Conservation (phyloP, 345 rosid species). For the Eucalyptus polybractea region DNA sequence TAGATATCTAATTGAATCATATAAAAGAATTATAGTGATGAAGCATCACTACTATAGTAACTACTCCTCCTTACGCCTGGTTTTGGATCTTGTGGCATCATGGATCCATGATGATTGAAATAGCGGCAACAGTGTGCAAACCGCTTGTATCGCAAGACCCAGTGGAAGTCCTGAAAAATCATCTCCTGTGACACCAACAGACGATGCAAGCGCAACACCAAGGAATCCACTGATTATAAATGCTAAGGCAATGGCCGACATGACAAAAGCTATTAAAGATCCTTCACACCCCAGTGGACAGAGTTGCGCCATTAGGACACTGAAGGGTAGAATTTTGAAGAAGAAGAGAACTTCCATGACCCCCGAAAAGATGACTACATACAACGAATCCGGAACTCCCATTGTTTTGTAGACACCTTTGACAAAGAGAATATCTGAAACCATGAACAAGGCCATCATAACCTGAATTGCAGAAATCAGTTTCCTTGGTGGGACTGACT, state of each 20-base stretch:
- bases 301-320: constrained; percentile 47
- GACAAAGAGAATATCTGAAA: constrained; percentile 65
- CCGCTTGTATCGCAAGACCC: constrained; percentile 55
- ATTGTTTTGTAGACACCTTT: constrained; percentile 42
- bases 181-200: constrained; percentile 41
- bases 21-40: neutral
- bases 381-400: constrained; percentile 53
- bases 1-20: neutral
- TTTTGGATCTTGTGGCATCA: constrained; percentile 18
- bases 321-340: constrained; percentile 75
- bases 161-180: constrained; percentile 53
- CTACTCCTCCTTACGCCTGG: constrained; percentile 19
- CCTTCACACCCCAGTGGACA: constrained; percentile 93
- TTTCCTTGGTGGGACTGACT: constrained; percentile 49
- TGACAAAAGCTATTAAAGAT: constrained; percentile 72
- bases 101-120: constrained; percentile 48
- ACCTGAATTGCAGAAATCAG: constrained; percentile 54
- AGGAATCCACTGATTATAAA: constrained; percentile 66
- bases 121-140: constrained; percentile 44
- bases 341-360: constrained; percentile 57
- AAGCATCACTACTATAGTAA: neutral
- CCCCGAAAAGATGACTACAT: constrained; percentile 56
- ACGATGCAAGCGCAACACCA: constrained; percentile 67
- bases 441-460: constrained; percentile 45
- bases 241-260: constrained; percentile 65